Conservation (phyloP, 805 yeast species). For the Wickerhamomyces canadensis region DNA sequence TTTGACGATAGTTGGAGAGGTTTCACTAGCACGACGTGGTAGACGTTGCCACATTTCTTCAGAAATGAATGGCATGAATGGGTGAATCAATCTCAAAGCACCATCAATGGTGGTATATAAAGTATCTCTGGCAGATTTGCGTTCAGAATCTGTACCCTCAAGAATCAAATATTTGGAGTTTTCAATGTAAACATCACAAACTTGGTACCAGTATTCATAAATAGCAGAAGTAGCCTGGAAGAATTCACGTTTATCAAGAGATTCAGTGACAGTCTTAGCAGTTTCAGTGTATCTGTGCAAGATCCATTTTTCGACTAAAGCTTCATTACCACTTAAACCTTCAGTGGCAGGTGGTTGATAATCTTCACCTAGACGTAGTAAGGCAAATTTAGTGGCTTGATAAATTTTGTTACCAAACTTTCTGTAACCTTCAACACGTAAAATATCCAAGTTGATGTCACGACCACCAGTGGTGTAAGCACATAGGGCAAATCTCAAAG, state of each 20-base stretch:
- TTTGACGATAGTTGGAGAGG: conserved; percentile 63
- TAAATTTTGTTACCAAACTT: conserved; percentile 99
- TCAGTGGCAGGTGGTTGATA: conserved; percentile 72
- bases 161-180: conserved; percentile 89
- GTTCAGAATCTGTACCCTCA: conserved; percentile 84
- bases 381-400: conserved; percentile 96
- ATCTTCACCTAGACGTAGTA: conserved; percentile 87
- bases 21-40: conserved; percentile 77
- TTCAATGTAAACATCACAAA: conserved; percentile 97
- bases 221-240: conserved; percentile 80
- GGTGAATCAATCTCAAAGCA: conserved; percentile 88
- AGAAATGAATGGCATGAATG: conserved; percentile 96
- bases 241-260: conserved; percentile 83
- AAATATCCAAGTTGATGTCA: conserved; percentile 92
- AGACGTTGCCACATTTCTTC: conserved; percentile 99
- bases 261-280: conserved; percentile 54
- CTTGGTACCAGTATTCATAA: conserved; percentile 91
- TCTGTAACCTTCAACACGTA: conserved; percentile 97
- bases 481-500: conserved; percentile 95
- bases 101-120: conserved; percentile 89
- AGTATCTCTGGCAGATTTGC: conserved; percentile 89
- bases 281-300: conserved; percentile 77
- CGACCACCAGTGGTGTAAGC: conserved; percentile 99
- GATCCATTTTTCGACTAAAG: conserved; percentile 96
- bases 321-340: conserved; percentile 68